These are phyloP conservation scores for Colletotrichum musicola DNA, from an alignment of 2,329 filamentous ascomycete genomes.

Conservation along the genomic window DNA sequence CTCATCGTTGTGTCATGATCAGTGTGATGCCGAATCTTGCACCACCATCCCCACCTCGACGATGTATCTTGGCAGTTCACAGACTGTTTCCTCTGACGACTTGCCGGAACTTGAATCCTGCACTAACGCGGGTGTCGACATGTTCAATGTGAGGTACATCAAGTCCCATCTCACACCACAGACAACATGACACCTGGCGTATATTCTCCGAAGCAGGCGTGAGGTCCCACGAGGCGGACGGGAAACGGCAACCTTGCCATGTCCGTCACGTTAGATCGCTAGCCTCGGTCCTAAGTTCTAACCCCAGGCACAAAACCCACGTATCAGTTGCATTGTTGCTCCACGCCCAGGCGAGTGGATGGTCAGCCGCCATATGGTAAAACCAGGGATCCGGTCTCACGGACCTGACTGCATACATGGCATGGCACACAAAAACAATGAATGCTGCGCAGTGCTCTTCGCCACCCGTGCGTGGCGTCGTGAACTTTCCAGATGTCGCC, in stretches of 20 bases:
- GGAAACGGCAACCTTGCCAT: constrained; percentile 16
- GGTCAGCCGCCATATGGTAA: constrained; percentile 28
- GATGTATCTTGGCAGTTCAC: not conserved
- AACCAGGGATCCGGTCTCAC: constrained; percentile 25
- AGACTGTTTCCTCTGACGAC: not conserved
- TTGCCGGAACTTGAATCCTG: no score
- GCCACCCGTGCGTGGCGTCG: constrained; percentile 26
- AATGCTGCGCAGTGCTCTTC: constrained; percentile 9
- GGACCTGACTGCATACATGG: not conserved
- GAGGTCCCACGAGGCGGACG: constrained; percentile 16
- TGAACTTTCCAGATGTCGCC: constrained; percentile 24
- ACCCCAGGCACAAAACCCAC: not conserved
- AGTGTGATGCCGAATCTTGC: constrained; percentile 14
- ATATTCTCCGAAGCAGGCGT: constrained; percentile 8
- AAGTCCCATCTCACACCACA: not conserved
- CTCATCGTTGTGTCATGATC: no score
- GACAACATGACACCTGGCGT: not conserved
- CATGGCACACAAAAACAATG: no score
- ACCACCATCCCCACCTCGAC: not conserved
- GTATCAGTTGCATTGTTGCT: constrained; percentile 32
- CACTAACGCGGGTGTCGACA: not conserved
- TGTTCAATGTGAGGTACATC: not conserved
- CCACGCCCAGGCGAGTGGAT: not conserved
- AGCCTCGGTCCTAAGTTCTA: constrained; percentile 4
- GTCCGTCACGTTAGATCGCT: constrained; percentile 33